Percentiles rank a stretch among this genome's conserved stretches.
phyloP scores from a whole-genome alignment of 2,329 filamentous ascomycete genomes.

The Claviceps humidiphila region DNA sequence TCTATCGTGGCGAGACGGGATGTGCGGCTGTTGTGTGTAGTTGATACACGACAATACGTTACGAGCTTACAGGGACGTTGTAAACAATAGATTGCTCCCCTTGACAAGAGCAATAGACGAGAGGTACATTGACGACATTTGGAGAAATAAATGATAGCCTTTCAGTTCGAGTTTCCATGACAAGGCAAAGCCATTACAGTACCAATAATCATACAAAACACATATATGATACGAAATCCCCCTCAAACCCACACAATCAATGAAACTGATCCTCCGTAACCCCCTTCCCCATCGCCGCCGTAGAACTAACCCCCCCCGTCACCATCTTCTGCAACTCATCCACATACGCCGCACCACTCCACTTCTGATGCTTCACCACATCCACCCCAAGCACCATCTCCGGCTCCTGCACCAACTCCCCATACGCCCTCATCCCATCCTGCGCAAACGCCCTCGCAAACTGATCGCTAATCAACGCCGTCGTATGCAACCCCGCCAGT shows the following conservation, averaged over 20 bases:
- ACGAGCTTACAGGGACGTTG: too few relatives aligned
- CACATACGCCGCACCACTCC: conserved; percentile 88
- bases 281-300: conserved; percentile 91
- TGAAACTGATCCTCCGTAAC: conserved; percentile 95
- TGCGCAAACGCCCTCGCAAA: conserved; percentile 74
- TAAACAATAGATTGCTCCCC: too few relatives aligned
- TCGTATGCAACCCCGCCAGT: conserved; percentile 91
- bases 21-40: too few relatives aligned
- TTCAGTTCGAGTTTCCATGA: too few relatives aligned
- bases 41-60: too few relatives aligned
- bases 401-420: conserved; percentile 93
- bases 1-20: too few relatives aligned
- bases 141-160: too few relatives aligned
- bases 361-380: conserved; percentile 98
- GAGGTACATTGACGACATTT: too few relatives aligned
- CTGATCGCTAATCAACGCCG: conserved; percentile 77
- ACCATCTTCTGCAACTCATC: conserved; percentile 97
- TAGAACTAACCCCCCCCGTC: conserved; percentile 79
- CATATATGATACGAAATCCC: too few relatives aligned
- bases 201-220: neutral
- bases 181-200: too few relatives aligned
- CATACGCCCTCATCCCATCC: conserved; percentile 89
- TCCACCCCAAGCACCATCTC: conserved; percentile 87
- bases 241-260: conserved; percentile 4
- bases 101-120: too few relatives aligned